Conservation (phyloP, 2,329 filamentous ascomycete genomes). For the Nigrospora osmanthi region DNA sequence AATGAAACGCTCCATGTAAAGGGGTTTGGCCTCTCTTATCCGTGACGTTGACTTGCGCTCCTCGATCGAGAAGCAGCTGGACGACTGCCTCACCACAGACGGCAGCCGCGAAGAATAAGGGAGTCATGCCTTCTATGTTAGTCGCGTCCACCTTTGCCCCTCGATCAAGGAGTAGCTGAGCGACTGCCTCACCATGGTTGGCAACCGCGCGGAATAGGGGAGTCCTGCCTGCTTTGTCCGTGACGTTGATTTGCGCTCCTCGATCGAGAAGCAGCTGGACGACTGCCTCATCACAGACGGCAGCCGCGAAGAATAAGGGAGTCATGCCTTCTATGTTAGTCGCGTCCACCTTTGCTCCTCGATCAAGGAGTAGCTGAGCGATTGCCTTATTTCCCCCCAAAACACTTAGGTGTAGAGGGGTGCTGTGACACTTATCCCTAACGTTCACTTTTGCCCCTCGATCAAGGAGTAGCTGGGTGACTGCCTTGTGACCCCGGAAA, state of each 20-base stretch:
- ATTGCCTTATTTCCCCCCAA: not conserved
- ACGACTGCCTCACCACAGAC: conserved; percentile 3
- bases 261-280: conserved; percentile 3
- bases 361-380: not conserved
- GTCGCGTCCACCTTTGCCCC: not conserved
- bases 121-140: not conserved
- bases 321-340: not conserved
- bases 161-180: not conserved
- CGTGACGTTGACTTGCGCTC: not conserved
- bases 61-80: conserved; percentile 2
- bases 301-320: conserved; percentile 4
- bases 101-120: conserved; percentile 4
- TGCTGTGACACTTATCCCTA: not conserved
- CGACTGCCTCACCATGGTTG: not conserved
- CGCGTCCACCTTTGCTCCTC: not conserved
- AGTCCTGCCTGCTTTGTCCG: not conserved
- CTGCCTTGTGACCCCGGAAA: no score
- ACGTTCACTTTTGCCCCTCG: not conserved
- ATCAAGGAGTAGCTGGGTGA: not conserved
- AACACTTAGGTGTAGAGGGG: not conserved
- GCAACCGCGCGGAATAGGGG: not conserved
- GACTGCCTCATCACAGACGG: conserved; percentile 2
- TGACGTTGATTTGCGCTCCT: not conserved
- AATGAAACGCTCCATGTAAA: not conserved
- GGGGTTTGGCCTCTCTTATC: not conserved